Evolutionary conservation across 208 protist genomes (phyloP), one percentile per base, ranked within the genome.

Genomic region (Leishmania lainsoni): DNA sequence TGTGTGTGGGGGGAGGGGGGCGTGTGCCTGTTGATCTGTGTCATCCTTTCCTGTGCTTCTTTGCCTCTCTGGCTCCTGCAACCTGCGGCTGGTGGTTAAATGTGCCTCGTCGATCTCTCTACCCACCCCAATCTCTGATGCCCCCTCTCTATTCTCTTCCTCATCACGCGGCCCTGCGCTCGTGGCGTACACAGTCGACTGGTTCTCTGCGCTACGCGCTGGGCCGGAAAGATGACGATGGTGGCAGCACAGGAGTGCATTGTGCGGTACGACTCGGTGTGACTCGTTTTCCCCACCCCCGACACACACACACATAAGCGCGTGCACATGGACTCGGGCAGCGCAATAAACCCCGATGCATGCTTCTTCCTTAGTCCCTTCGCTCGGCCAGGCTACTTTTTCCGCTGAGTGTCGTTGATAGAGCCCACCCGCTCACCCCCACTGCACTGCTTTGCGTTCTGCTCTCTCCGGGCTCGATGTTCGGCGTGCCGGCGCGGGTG

Each of bases 291-390:
- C 42, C 42, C 42, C 42, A 45, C 42, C 42, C 42, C 42, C 42
- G 42, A 71, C 66, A 71, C 65, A 70, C 65, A 70, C 65, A 71
- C 29, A 71, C 65, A 71, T 39, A 71, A 17, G 39, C 66, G 39
- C 66, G 39, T 29, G 39, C n/a, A 48, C 20, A 35, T 32, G 26
- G 17, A 35, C 20, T 32, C 68, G 22, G 32, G 42, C 42, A 73
- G 0, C 56, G n/a, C 48, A 54, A 26, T 35, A 22, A 20, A 6
- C 10, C 10, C 10, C 10, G 5, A 3, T 42, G 8, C n/a, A 10
- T 56, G 3, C 35, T 58, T 20, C 35, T 75, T 29, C 20, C 26
- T 52, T 35, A n/a, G 32, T 35, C 48, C n/a, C 39, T 29, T 42
- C 39, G n/a, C 10, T 56, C 17, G 5, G 8, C 2, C 26, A 32